Percentiles rank a stretch among this genome's conserved stretches.
Conservation (phyloP, 495 filamentous ascomycete species). For the Hypoxylon subgilvum region DNA sequence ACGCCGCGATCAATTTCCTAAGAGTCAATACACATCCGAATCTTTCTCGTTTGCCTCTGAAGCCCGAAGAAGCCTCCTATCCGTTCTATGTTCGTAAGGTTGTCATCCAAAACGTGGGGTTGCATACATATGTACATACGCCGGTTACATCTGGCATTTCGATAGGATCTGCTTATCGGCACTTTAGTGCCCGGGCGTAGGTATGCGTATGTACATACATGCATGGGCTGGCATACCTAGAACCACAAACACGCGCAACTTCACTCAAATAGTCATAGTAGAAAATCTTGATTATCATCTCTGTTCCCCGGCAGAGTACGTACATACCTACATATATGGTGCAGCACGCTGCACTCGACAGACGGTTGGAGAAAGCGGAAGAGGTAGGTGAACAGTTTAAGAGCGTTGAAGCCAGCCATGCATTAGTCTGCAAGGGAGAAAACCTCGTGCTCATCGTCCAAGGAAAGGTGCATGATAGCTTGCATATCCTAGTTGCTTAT, state of each 20-base stretch:
- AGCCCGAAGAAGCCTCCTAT: slow-evolving; percentile 17
- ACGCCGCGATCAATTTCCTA: not conserved
- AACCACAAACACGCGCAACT: too few species aligned
- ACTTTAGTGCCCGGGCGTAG: not conserved
- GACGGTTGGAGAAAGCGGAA: slow-evolving; percentile 6
- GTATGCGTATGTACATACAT: not conserved
- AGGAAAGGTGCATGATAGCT: slow-evolving; percentile 43
- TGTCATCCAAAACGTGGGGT: slow-evolving; percentile 37
- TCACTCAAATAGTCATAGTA: too few species aligned
- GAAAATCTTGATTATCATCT: slow-evolving; percentile 33
- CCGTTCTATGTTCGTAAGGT: slow-evolving; percentile 32
- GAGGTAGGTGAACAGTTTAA: slow-evolving; percentile 20
- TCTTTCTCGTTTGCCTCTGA: slow-evolving; percentile 32
- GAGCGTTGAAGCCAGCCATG: slow-evolving; percentile 30
- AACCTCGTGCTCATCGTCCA: slow-evolving; percentile 44
- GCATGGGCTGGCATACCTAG: too few species aligned
- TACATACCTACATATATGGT: too few species aligned
- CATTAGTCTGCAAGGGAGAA: slow-evolving; percentile 43
- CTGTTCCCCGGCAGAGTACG: slow-evolving; percentile 14
- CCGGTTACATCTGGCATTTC: slow-evolving; percentile 35
- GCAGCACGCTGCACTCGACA: not conserved
- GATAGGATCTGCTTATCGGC: slow-evolving; percentile 33
- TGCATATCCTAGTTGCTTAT: slow-evolving; percentile 39
- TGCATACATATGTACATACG: slow-evolving; percentile 31
- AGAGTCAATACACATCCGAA: slow-evolving; percentile 14